Conservation (phyloP, 495 filamentous ascomycete species). For the Podospora pseudocomata region DNA sequence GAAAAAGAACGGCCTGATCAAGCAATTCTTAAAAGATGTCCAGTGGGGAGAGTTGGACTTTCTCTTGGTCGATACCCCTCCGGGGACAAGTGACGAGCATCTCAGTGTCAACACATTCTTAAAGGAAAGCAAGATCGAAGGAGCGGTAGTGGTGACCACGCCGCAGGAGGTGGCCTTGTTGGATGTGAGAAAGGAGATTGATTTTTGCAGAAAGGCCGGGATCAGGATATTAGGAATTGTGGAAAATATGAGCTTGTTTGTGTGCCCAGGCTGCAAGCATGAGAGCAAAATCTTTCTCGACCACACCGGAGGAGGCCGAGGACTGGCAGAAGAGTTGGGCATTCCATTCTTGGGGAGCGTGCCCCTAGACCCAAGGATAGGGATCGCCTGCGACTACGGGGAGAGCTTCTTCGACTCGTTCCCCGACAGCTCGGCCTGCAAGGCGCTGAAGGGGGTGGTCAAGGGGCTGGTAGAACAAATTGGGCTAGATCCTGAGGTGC, state of each 20-base stretch:
- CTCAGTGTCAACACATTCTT: constrained; percentile 83
- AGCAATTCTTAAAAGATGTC: constrained; percentile 94
- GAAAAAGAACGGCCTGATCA: constrained; percentile 98
- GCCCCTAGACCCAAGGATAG: constrained; percentile 90
- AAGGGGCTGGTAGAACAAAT: constrained; percentile 61
- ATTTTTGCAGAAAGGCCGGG: constrained; percentile 93
- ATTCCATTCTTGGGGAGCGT: constrained; percentile 87
- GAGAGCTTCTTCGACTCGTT: constrained; percentile 95
- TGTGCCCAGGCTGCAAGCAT: constrained; percentile 83
- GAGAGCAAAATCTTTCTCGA: constrained; percentile 83
- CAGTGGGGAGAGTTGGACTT: constrained; percentile 96
- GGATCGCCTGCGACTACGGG: constrained; percentile 93
- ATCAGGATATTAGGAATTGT: constrained; percentile 85
- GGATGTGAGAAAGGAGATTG: constrained; percentile 93
- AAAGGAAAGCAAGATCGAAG: constrained; percentile 85
- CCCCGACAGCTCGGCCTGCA: constrained; percentile 84
- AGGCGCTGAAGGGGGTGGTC: constrained; percentile 73
- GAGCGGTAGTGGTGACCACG: constrained; percentile 88
- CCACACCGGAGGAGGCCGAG: constrained; percentile 81
- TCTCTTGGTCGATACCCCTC: constrained; percentile 89
- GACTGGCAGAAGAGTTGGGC: constrained; percentile 74
- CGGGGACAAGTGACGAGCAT: constrained; percentile 93
- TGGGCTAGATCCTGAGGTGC: constrained; percentile 45
- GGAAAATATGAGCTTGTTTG: constrained; percentile 97
- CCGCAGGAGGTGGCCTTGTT: constrained; percentile 91